Evolutionary conservation across 345 rosid genomes (phyloP), one percentile per base, ranked within the genome.

Genomic region (Citrus glauca): DNA sequence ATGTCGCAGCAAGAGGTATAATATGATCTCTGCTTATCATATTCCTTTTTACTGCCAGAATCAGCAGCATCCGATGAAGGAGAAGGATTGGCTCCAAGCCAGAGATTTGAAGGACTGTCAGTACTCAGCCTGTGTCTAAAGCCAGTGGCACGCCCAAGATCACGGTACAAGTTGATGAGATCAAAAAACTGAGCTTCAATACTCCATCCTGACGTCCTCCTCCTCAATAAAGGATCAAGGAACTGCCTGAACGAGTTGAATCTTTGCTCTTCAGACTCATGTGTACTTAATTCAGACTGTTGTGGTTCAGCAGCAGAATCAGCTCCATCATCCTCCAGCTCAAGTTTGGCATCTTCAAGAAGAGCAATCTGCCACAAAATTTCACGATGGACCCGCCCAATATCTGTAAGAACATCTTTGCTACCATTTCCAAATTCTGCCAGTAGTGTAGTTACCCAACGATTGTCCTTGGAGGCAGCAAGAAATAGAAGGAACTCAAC

Each of bases 141-240:
- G 73, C 96, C 93, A 77, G 89, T 82, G 37, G 94, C 85, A 70
- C 94, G 93, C 25, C 98, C 97, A 81, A 95, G 91, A 84, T 92
- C 98, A 75, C 94, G 93, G 78, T 95, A 95, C 63, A 95, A 87
- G 86, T 89, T 91, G 71, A 95, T 88, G 42, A 95, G 92, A 81
- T 95, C 99, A 89, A 95, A 88, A 87, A 95, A 91, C 71, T 95
- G 98, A 69, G 97, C 91, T 78, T 95, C 98, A 55, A 91, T 78
- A 64, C 89, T 89, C 97, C 91, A 92, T 64, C 93, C 94, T 19
- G 97, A 84, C 9, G 91, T 86, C 82, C 99, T 92, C 84, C 99
- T 91, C 82, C 97, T 88, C 82, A 92, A 86, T 68, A 86, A 86
- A 24, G 99, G 99, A 86, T 95, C 98, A 88, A 95, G 91, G 78